Percentiles rank a stretch among this genome's conserved stretches.
Evolutionary conservation across 352 stramenopile genomes (phyloP).

Genomic region (Phytophthora fragariaefolia): DNA sequence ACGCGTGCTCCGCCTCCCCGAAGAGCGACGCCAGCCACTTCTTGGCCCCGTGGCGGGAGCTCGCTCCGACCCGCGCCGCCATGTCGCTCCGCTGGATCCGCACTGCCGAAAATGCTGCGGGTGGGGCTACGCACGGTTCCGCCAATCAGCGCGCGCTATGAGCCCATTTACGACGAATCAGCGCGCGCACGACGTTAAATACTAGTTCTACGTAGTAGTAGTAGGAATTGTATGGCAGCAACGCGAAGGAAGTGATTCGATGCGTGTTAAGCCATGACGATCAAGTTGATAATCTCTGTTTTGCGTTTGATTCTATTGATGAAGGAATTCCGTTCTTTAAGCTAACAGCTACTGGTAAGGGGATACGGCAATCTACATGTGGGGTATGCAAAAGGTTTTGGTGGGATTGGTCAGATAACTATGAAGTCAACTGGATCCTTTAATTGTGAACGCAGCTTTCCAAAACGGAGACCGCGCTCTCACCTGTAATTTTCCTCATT

Average conservation of each 20-base stretch:
- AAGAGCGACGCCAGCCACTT: constrained; percentile 87
- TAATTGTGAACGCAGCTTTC: constrained; percentile 73
- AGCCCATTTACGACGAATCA: too few species aligned
- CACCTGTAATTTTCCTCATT: constrained; percentile 83
- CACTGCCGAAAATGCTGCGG: constrained; percentile 8
- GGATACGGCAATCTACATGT: too few species aligned
- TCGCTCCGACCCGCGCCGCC: constrained; percentile 54
- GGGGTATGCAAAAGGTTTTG: too few species aligned
- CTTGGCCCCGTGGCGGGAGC: constrained; percentile 62
- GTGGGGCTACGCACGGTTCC: background rate
- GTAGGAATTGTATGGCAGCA: too few species aligned
- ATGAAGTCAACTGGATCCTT: constrained; percentile 90
- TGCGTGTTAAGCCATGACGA: too few species aligned
- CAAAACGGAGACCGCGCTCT: constrained; percentile 78
- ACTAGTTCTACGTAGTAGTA: too few species aligned
- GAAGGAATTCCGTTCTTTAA: too few species aligned
- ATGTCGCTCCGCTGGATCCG: constrained; percentile 33
- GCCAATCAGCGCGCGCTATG: too few species aligned
- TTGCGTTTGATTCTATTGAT: too few species aligned
- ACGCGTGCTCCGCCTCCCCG: constrained; percentile 49
- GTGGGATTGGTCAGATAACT: constrained; percentile 83
- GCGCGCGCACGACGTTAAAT: too few species aligned
- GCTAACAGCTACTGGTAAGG: background rate
- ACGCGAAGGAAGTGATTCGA: too few species aligned
- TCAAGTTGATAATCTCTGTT: too few species aligned